Conservation (phyloP, 164 flowering plant species). For the Dillenia turbinata region DNA sequence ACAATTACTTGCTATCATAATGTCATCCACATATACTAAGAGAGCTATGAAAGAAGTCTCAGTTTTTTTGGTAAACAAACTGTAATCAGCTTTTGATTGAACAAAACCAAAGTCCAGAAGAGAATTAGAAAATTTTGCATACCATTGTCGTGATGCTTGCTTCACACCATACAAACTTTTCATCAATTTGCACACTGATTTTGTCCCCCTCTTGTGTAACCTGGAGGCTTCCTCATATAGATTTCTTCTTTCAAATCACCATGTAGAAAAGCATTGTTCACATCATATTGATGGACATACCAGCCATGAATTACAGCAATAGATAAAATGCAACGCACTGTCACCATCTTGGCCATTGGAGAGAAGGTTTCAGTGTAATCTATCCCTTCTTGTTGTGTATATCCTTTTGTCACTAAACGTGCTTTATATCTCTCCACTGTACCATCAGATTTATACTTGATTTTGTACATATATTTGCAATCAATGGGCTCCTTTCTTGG, state of each 20-base stretch:
- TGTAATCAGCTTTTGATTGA: neutral
- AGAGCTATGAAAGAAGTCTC: neutral
- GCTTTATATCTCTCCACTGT: constrained; percentile 5
- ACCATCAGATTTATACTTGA: neutral
- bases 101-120: neutral
- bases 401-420: constrained; percentile 10
- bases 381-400: neutral
- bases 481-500: neutral
- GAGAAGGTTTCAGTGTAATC: neutral
- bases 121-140: neutral
- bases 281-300: neutral
- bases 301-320: neutral
- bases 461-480: neutral
- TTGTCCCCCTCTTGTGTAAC: neutral
- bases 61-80: neutral
- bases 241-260: constrained; percentile 5
- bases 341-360: neutral
- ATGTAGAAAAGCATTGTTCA: constrained; percentile 8
- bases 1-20: neutral
- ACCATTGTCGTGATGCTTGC: constrained; percentile 6
- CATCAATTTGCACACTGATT: constrained; percentile 4
- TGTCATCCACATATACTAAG: constrained; percentile 3
- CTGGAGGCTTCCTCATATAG: constrained; percentile 6
- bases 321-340: neutral
- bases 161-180: constrained; percentile 5